Base-by-base conservation (phyloP, 225 moss, liverwort and hornwort genomes). In the Lunularia cruciata region DNA sequence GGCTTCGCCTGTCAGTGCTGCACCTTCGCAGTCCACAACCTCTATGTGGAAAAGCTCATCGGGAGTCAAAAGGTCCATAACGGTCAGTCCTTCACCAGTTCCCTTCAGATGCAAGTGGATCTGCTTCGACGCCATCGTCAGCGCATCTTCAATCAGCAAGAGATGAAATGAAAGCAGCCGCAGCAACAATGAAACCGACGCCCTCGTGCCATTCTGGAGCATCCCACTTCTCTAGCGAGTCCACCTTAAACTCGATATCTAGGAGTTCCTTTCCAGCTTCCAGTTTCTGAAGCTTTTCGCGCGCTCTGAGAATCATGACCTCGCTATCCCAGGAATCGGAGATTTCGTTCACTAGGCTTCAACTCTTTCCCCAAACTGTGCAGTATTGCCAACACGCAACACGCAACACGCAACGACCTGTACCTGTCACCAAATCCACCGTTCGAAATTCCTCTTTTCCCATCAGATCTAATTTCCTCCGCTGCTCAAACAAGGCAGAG, bases 381-480 rank as follows among this genome's bases (percentile, higher is more conserved):
- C 19, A 67, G 5, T 3, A 67, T 20, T 9, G 48, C 66, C 35
- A 67, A 27, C 35, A 67, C 22, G n/a, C n/a, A n/a, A n/a, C n/a
- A n/a, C n/a, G n/a, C n/a, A n/a, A n/a, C n/a, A 54, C 19, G 49
- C 67, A 67, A 5, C 67, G 48, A 12, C 51, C 67, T 23, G 67
- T 67, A 1, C 67, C 67, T 8, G 67, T 67, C 1, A 32, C 67
- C 67, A 67, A 23, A 67, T 67, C 67, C 51, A 67, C 67, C 36
- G 67, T 51, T 1, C 67, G 53, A 54, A 67, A 67, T 20, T 31
- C 49, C 19, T 15, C 6, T 19, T 14, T 19, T 45, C 47, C 20
- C 7, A 16, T 30, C 47, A 19, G 19, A 5, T 25, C 47, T 46
- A 26, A 49, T 38, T 12, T 25, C 16, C 14, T 26, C 28, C 20